Evolutionary conservation across 352 stramenopile genomes (phyloP), one percentile per base, ranked within the genome.

Genomic region (Phytopythium chamaehyphon): DNA sequence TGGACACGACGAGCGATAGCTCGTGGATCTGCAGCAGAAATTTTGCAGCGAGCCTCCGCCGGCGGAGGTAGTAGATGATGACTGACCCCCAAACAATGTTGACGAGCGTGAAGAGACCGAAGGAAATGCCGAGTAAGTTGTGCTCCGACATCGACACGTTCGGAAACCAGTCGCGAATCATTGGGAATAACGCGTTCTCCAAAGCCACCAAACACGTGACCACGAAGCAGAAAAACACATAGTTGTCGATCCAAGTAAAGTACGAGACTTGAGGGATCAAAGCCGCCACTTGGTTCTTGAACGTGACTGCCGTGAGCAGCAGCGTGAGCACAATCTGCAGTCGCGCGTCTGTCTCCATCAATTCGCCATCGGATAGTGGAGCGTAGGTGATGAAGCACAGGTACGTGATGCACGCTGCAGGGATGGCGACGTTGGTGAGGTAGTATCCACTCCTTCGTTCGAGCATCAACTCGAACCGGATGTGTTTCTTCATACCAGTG

Each of bases 181-280:
- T 10, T 1, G 69, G 66, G 53, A 73, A 85, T 2, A 84, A 46
- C 2, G 75, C 69, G 45, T 84, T 87, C 56, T 83, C 76, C 23
- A 87, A 42, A n/a, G 71, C 71, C 16, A 87, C 71, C 9, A 74
- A 22, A 18, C 60, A 81, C 10, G 73, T 59, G 33, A 84, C 63
- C 4, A 84, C 54, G 54, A 87, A 87, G 66, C 73, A 84, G 58
- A 84, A 82, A 40, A 78, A 81, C 3, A 87, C 70, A 35, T 85
- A 87, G 43, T 68, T 61, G 51, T 87, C 76, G n/a, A 87, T 55
- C 12, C 63, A 66, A 26, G 78, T 87, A 28, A 84, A 77, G 44
- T 89, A 89, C 46, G 75, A 79, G 2, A 89, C 69, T 36, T 84
- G 69, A 10, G 77, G 77, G 5, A 84, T 74, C 0, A 76, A 40